Evolutionary conservation across 768 basidiomycete species (phyloP), one percentile per base, ranked within the genome.

Genomic region (Boletus vermiculosoides): DNA sequence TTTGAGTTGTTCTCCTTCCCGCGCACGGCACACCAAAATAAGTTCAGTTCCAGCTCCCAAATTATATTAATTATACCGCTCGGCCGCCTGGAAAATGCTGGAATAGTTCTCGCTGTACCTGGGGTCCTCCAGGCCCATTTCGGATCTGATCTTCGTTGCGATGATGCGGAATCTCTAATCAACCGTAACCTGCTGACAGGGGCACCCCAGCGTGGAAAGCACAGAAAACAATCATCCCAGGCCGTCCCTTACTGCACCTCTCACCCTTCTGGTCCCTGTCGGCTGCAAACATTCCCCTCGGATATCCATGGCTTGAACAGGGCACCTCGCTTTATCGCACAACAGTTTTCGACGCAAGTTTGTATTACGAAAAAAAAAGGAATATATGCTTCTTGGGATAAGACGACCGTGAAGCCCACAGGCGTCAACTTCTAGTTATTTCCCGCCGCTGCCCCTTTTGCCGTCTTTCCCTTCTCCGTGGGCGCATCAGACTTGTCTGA

Each of bases 161-260:
- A 66, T 69, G 69, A 54, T 59, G 65, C 45, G 54, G 44, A 57
- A 57, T 56, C 51, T 48, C 33, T 54, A 36, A n/a, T 61, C 52
- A 60, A 45, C 48, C 41, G 47, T 37, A 39, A 61, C 45, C 52
- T 49, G 56, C 46, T 58, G 58, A 70, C 66, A 71, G 69, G 69
- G 71, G 67, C 55, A 69, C 44, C 54, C 28, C 23, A 31, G 41
- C 71, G 71, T 71, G 69, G 71, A 71, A 71, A 52, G 49, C n/a
- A 47, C 20, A 15, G 31, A 53, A 50, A 55, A 54, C 49, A 34
- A 37, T 44, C 52, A 54, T 66, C 64, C 55, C 64, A 58, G 58
- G 56, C 50, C 30, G 20, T 52, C 60, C 63, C 66, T 57, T 58
- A 50, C 46, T 46, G 41, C 44, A 23, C 37, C 56, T 64, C 55